Evolutionary conservation across 2,329 filamentous ascomycete genomes (phyloP).

Genomic region (Corynespora cassiicola): DNA sequence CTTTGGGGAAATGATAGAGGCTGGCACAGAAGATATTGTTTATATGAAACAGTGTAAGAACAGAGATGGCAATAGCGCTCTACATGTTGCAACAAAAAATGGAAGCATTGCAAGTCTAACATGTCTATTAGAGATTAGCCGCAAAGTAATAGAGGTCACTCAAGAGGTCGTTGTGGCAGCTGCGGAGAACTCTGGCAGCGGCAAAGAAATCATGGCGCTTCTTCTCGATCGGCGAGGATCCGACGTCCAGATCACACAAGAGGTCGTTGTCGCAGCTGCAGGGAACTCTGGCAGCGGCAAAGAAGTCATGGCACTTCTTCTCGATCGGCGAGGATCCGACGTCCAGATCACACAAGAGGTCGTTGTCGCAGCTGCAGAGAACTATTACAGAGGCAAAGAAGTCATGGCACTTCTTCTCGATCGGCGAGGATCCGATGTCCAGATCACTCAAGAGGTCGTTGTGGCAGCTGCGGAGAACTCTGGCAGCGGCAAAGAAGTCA

Average conservation of each 20-base stretch:
- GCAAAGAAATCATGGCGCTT: conserved; percentile 13
- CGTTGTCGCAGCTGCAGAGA: conserved; percentile 8
- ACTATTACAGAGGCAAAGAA: conserved; percentile 4
- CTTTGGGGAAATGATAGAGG: conserved; percentile 11
- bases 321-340: conserved; percentile 7
- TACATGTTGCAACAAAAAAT: conserved; percentile 9
- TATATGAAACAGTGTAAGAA: conserved; percentile 2
- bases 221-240: conserved; percentile 10
- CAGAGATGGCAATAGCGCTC: conserved; percentile 1
- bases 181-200: conserved; percentile 3
- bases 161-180: conserved; percentile 9
- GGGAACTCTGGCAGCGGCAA: conserved; percentile 5
- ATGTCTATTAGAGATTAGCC: conserved; percentile 6
- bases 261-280: conserved; percentile 9
- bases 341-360: conserved; percentile 13
- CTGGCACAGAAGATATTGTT: background rate
- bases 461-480: conserved; percentile 1
- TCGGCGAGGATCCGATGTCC: conserved; percentile 1
- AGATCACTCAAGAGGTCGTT: conserved; percentile 9
- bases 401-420: conserved; percentile 14
- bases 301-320: conserved; percentile 14
- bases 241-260: conserved; percentile 5
- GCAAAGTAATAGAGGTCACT: conserved; percentile 4
- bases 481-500: conserved; percentile 6
- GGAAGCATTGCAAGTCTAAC: conserved; percentile 8